phyloP scores from a whole-genome alignment of 73 alveolate species.

The Effrenium voratum region DNA sequence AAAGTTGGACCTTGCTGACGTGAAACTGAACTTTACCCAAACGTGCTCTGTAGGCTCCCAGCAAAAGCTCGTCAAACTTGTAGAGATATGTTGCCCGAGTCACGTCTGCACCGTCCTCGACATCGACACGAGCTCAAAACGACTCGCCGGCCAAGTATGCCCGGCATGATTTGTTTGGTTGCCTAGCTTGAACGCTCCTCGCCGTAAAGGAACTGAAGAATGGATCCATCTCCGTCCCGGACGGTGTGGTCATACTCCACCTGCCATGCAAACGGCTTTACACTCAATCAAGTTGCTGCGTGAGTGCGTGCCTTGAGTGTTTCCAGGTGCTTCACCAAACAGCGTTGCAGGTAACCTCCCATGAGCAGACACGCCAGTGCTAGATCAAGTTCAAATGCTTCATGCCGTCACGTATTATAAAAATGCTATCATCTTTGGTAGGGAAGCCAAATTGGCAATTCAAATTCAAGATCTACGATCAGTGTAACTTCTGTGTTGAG shows the following conservation, averaged over 20 bases:
- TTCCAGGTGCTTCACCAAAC: slow-evolving; percentile 96
- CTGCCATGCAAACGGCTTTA: slow-evolving; percentile 91
- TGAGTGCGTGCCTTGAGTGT: slow-evolving; percentile 27
- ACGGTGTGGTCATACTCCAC: slow-evolving; percentile 98
- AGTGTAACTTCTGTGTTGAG: no score
- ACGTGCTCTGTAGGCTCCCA: not conserved
- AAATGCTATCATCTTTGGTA: no score
- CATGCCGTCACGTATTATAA: no score
- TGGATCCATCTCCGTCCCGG: slow-evolving; percentile 97
- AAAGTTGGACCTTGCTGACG: slow-evolving; percentile 52
- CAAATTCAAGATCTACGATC: no score
- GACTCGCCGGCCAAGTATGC: no score
- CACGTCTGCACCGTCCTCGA: slow-evolving; percentile 84
- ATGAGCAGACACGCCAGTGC: slow-evolving; percentile 55
- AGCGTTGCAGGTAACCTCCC: slow-evolving; percentile 99
- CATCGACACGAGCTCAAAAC: not conserved
- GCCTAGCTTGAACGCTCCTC: slow-evolving; percentile 64
- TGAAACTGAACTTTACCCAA: not conserved
- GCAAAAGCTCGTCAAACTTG: slow-evolving; percentile 80
- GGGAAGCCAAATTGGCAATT: not conserved
- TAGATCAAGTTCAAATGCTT: no score
- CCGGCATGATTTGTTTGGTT: no score
- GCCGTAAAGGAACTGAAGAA: slow-evolving; percentile 98
- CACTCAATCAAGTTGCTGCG: not conserved
- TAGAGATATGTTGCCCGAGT: slow-evolving; percentile 80